Percentiles rank a stretch among this genome's conserved stretches.
Conservation (phyloP, 148 eudicot genomes). For the Camellia granthamiana region DNA sequence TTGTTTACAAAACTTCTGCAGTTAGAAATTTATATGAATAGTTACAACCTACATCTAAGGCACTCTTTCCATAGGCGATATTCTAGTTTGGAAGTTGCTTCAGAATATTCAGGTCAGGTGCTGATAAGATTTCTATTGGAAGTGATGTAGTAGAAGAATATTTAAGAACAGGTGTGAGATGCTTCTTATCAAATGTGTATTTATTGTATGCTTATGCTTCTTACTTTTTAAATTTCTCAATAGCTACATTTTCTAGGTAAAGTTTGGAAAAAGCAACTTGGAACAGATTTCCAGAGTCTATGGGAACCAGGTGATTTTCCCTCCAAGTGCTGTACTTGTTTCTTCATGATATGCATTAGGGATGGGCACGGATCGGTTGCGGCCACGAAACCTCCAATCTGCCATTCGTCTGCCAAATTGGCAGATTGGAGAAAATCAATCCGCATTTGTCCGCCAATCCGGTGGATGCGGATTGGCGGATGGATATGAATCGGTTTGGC, state of each 20-base stretch:
- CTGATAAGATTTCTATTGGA: slow-evolving; percentile 94
- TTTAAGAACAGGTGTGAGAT: slow-evolving; percentile 60
- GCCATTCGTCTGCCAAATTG: too few relatives aligned
- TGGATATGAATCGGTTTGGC: too few relatives aligned
- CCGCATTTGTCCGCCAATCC: too few relatives aligned
- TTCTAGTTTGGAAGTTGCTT: slow-evolving; percentile 96
- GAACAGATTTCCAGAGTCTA: neutral
- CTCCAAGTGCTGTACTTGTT: too few relatives aligned
- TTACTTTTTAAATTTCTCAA: neutral
- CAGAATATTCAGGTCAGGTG: slow-evolving; percentile 98
- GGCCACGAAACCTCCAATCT: too few relatives aligned
- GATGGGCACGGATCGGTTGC: too few relatives aligned
- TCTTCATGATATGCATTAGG: too few relatives aligned
- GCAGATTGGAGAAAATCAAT: too few relatives aligned
- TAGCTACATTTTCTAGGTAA: slow-evolving; percentile 46
- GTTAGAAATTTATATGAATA: neutral
- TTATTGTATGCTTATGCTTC: neutral
- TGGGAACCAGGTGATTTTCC: too few relatives aligned
- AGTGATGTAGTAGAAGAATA: slow-evolving; percentile 97
- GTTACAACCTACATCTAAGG: neutral
- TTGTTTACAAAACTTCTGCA: neutral
- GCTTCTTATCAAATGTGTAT: neutral
- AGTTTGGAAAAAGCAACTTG: slow-evolving; percentile 80
- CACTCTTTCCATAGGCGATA: slow-evolving; percentile 54
- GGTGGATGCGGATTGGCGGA: too few relatives aligned